phyloP scores from a whole-genome alignment of 139 green algal species.

The Haematococcus lacustris region DNA sequence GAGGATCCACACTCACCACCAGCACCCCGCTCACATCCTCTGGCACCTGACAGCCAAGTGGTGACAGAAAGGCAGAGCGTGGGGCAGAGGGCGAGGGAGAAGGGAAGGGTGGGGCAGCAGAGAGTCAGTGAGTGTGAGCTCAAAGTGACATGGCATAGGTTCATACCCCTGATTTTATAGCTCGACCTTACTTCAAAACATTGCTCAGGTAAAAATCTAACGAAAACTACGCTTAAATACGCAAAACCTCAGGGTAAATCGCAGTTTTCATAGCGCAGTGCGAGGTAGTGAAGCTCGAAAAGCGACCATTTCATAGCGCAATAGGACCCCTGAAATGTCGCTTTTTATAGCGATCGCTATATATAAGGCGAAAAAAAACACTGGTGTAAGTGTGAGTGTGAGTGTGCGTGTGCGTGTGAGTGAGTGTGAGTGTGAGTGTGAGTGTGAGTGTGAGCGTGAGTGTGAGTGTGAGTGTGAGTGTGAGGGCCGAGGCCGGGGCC shows the following conservation, averaged over 20 bases:
- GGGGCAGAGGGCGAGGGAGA: neutral
- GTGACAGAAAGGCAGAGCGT: neutral
- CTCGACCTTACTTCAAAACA: neutral
- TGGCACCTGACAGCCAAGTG: conserved; percentile 30
- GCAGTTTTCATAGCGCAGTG: no score
- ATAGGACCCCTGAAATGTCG: no score
- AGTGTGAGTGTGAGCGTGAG: neutral
- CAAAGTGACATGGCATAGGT: neutral
- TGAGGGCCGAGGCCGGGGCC: neutral
- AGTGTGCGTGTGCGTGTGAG: no score
- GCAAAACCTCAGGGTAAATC: no score
- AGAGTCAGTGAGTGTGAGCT: neutral
- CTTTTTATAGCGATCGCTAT: no score
- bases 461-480: neutral
- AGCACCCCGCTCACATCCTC: conserved; percentile 40
- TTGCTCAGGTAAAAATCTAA: neutral
- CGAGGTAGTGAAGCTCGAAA: no score
- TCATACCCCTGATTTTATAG: neutral
- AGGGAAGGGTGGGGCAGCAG: neutral
- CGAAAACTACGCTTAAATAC: neutral
- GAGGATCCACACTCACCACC: conserved; percentile 61
- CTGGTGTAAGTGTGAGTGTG: no score
- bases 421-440: neutral
- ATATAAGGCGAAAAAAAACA: no score
- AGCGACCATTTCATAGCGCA: no score